A percentile compares a stretch with the other conserved stretches of the same genome.
Evolutionary conservation across 352 stramenopile genomes (phyloP).

Genomic region (Aphanomyces stellatus): DNA sequence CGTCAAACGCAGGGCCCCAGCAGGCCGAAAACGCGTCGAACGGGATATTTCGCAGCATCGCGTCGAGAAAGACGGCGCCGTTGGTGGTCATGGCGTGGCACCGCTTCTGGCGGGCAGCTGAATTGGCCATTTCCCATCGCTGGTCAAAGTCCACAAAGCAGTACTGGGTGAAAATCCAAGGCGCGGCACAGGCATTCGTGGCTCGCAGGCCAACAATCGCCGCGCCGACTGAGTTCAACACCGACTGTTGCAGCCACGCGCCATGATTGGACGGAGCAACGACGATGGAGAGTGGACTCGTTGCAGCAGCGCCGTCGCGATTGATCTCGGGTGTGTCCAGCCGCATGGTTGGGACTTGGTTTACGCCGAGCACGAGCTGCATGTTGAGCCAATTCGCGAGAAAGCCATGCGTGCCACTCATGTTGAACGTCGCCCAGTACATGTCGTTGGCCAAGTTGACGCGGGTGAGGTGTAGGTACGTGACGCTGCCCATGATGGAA

Average conservation of each 20-base stretch:
- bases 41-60: neutral
- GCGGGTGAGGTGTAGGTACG: too few species aligned
- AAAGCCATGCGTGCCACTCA: too few species aligned
- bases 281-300: neutral
- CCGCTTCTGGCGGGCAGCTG: neutral
- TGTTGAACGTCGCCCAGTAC: too few species aligned
- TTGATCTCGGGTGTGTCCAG: too few species aligned
- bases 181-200: neutral
- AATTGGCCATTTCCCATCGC: neutral
- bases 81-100: neutral
- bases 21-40: neutral
- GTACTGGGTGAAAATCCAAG: slow-evolving; percentile 4
- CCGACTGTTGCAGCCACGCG: neutral
- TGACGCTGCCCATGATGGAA: too few species aligned
- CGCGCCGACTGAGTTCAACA: too few species aligned
- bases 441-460: too few species aligned
- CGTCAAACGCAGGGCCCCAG: neutral
- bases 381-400: too few species aligned
- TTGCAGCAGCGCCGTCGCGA: too few species aligned
- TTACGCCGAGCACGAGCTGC: too few species aligned
- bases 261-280: neutral
- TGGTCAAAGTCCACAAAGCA: slow-evolving; percentile 7
- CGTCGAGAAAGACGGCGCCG: neutral
- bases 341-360: too few species aligned
- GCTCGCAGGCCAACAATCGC: neutral